Base-by-base conservation (phyloP, 2,329 filamentous ascomycete species). In the Microcera coccophila region DNA sequence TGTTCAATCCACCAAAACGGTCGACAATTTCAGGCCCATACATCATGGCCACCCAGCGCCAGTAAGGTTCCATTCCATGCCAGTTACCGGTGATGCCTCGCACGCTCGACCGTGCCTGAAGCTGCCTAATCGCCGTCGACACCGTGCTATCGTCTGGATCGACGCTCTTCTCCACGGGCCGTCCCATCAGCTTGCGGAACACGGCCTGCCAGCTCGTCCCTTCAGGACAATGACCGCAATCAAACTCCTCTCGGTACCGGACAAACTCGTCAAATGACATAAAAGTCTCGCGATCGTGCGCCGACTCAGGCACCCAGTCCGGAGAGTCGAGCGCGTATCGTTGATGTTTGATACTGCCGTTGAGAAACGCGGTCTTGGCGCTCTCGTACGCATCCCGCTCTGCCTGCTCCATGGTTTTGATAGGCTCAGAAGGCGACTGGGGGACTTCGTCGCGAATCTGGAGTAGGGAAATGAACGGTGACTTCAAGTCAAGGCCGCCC, bases 401-500 rank as follows among this genome's bases (percentile, higher is more conserved):
- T 40, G 57, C 49, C 44, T 62, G 50, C n/a, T 68, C 45, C 40
- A 66, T 62, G 1, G 45, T 29, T 21, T 59, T 52, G 34, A 73
- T 45, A 10, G 63, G 51, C 5, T 52, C 40, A 1, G 59, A 50
- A 3, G 70, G 59, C 0, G 60, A 46, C 33, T 59, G 38, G 2
- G 48, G 36, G 2, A 69, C 61, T 7, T 59, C 42, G 15, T 68
- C 56, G 18, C 67, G 64, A 20, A 69, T 62, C 17, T 70, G 67
- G 5, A 70, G 57, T 1, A 69, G 60, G 1, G 67, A 57, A 18
- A 75, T 61, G 47, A 75, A 72, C 0, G 71, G 70, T 3, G 68
- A 73, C 32, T 64, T 62, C 14, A 76, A 53, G n/a, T 69, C 71
- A 0, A 76, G 64, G 0, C 73, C 73, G 11, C 73, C 71, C 8